A percentile compares a stretch with the other conserved stretches of the same genome.
Evolutionary conservation across 495 filamentous ascomycete species (phyloP).

Genomic region (Penicillium lagena): DNA sequence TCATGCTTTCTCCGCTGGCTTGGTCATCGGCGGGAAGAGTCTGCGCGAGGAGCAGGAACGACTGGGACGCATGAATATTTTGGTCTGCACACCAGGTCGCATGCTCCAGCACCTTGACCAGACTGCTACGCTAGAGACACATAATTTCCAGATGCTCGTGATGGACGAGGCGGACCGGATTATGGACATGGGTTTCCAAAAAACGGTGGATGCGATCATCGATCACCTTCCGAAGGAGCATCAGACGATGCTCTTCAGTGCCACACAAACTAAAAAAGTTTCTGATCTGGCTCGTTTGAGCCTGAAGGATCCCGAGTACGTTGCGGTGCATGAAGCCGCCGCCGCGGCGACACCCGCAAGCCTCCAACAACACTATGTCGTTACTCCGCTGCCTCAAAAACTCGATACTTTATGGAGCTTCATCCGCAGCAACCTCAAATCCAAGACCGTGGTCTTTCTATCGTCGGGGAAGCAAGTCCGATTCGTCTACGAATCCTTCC

Average conservation of each 20-base stretch:
- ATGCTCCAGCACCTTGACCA: slow-evolving; percentile 96
- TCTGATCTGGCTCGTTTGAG: slow-evolving; percentile 86
- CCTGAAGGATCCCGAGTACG: slow-evolving; percentile 86
- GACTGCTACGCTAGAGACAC: slow-evolving; percentile 82
- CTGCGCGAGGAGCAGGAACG: slow-evolving; percentile 82
- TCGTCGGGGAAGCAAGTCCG: slow-evolving; percentile 94
- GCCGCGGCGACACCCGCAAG: slow-evolving; percentile 72
- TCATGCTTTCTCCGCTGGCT: slow-evolving; percentile 85
- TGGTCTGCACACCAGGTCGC: slow-evolving; percentile 91
- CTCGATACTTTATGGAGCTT: slow-evolving; percentile 90
- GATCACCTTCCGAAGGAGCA: slow-evolving; percentile 82
- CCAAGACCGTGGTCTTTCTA: slow-evolving; percentile 90
- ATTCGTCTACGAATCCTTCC: slow-evolving; percentile 89
- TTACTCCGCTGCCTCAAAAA: slow-evolving; percentile 79
- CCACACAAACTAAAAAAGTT: slow-evolving; percentile 91
- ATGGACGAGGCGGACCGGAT: slow-evolving; percentile 96
- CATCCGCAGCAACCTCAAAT: slow-evolving; percentile 77
- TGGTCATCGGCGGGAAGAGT: slow-evolving; percentile 94
- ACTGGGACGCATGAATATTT: slow-evolving; percentile 89
- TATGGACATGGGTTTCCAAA: slow-evolving; percentile 96
- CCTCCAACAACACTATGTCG: slow-evolving; percentile 85
- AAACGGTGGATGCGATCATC: slow-evolving; percentile 85
- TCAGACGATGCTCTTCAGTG: slow-evolving; percentile 92
- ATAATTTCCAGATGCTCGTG: slow-evolving; percentile 87
- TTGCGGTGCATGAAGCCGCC: slow-evolving; percentile 85